Evolutionary conservation across 2,329 filamentous ascomycete species (phyloP).

Genomic region (Xylariaceae sp.): DNA sequence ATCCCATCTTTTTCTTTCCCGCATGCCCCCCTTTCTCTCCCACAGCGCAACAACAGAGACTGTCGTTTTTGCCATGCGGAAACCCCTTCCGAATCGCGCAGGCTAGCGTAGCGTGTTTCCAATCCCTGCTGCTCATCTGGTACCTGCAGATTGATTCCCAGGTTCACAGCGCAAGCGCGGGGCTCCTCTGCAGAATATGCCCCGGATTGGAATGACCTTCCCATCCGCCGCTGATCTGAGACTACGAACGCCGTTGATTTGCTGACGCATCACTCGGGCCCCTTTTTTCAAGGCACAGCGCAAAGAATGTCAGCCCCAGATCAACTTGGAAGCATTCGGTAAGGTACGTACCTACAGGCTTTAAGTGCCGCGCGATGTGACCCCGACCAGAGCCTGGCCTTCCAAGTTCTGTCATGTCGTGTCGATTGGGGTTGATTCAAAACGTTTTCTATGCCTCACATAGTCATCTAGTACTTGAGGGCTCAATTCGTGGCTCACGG

Average conservation of each 20-base stretch:
- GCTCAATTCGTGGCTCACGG: too few relatives aligned
- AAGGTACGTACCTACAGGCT: too few relatives aligned
- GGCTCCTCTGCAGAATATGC: constrained; percentile 15
- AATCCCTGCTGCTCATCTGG: constrained; percentile 23
- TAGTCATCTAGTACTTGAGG: too few relatives aligned
- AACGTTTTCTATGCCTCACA: too few relatives aligned
- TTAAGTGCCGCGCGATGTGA: too few relatives aligned
- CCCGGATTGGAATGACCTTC: constrained; percentile 18
- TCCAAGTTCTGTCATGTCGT: too few relatives aligned
- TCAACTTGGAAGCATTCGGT: not conserved
- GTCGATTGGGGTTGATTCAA: too few relatives aligned
- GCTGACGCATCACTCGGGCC: constrained; percentile 6
- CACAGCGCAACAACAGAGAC: constrained; percentile 1
- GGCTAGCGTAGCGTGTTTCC: constrained; percentile 24
- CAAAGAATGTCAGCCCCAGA: constrained; percentile 5
- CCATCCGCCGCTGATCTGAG: too few relatives aligned
- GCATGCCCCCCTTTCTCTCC: not conserved
- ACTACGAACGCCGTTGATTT: constrained; percentile 17
- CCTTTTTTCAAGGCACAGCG: constrained; percentile 3
- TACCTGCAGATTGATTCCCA: constrained; percentile 26
- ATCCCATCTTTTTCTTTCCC: too few relatives aligned
- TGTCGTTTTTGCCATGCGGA: constrained; percentile 9
- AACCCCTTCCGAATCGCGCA: not conserved
- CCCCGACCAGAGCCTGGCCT: too few relatives aligned
- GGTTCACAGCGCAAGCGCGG: constrained; percentile 21